Percentiles rank a stretch among this genome's conserved stretches.
These are phyloP conservation scores for Chaetomiaceae sp. DNA, from an alignment of 2,329 filamentous ascomycete genomes.

Conservation along the genomic window DNA sequence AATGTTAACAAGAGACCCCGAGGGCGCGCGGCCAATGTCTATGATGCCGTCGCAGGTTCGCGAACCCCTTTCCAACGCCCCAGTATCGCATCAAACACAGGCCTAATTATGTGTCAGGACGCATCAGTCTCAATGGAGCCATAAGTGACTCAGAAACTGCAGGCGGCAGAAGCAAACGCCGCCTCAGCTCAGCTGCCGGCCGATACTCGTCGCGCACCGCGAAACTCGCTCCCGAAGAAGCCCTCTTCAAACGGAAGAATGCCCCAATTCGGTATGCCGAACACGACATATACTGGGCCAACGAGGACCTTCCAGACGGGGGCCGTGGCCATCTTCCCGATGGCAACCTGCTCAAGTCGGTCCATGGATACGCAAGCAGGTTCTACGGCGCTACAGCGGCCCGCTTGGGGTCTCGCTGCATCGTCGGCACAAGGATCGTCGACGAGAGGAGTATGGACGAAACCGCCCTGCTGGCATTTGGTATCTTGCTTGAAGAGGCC, in stretches of 20 bases:
- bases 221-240: conserved; percentile 60
- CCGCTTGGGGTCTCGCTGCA: conserved; percentile 14
- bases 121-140: conserved; percentile 31
- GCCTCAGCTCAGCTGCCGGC: conserved; percentile 12
- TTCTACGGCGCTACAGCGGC: conserved; percentile 51
- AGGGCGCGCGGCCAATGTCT: conserved; percentile 50
- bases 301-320: conserved; percentile 50
- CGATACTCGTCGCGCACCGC: conserved; percentile 31
- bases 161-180: conserved; percentile 7
- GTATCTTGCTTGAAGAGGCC: conserved; percentile 69
- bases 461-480: conserved; percentile 69
- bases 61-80: too few relatives aligned
- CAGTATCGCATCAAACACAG: too few relatives aligned
- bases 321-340: conserved; percentile 54
- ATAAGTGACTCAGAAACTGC: conserved; percentile 22
- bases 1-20: neutral
- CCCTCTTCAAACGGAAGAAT: conserved; percentile 60
- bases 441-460: conserved; percentile 67
- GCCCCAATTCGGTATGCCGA: conserved; percentile 66
- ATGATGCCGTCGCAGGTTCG: conserved; percentile 68
- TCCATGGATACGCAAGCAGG: conserved; percentile 63
- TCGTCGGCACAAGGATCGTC: conserved; percentile 30
- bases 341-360: conserved; percentile 62
- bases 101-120: conserved; percentile 32
- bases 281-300: conserved; percentile 65